Evolutionary conservation across 2,329 filamentous ascomycete genomes (phyloP).

Genomic region (Celoporthe dispersa): DNA sequence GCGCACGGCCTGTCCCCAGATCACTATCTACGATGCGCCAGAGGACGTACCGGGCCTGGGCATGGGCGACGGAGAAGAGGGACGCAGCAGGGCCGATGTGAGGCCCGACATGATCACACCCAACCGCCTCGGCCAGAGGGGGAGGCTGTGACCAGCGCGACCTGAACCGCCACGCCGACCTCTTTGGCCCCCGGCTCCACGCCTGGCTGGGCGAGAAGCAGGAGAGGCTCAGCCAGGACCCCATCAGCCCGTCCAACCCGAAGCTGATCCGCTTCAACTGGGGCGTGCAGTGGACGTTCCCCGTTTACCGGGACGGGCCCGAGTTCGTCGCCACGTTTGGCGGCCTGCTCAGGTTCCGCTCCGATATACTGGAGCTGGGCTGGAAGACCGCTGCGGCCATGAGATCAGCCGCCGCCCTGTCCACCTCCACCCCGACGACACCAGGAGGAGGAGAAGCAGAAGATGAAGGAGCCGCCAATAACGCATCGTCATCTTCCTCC

Average conservation of each 20-base stretch:
- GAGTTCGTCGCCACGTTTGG: conserved; percentile 52
- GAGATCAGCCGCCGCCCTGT: conserved; percentile 27
- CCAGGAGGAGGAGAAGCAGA: neutral
- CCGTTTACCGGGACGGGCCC: conserved; percentile 50
- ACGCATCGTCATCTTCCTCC: neutral
- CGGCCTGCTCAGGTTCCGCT: conserved; percentile 46
- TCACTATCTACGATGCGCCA: conserved; percentile 46
- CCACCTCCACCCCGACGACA: neutral
- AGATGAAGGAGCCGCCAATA: neutral
- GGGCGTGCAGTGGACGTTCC: conserved; percentile 52
- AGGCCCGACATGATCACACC: conserved; percentile 47
- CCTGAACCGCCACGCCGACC: conserved; percentile 47
- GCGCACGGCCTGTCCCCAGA: conserved; percentile 45
- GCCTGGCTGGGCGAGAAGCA: conserved; percentile 40
- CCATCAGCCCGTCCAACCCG: conserved; percentile 35
- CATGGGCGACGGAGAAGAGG: neutral
- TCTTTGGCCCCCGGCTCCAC: conserved; percentile 43
- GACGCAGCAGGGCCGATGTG: conserved; percentile 16
- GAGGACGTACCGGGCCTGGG: conserved; percentile 44
- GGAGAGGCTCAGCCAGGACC: conserved; percentile 30
- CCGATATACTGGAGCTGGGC: conserved; percentile 48
- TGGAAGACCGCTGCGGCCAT: conserved; percentile 42
- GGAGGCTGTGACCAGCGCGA: conserved; percentile 46
- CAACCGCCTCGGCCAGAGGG: conserved; percentile 44
- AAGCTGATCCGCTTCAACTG: conserved; percentile 48